Evolutionary conservation across 805 yeast species (phyloP).

Genomic region (Myxozyma lipomycoides): DNA sequence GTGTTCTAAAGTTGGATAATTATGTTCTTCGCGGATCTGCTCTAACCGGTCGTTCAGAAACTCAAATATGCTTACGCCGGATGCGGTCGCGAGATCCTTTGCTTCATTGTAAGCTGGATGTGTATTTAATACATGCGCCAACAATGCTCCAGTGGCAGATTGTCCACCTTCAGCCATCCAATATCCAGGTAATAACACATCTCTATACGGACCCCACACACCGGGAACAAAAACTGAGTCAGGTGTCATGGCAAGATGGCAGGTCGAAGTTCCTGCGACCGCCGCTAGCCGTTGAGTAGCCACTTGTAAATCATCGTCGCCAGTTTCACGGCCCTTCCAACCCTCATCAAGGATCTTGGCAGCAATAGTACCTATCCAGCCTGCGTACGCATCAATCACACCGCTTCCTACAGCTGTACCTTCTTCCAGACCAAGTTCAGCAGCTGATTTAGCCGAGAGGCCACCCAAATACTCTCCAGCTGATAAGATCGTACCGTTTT

Average conservation of each 20-base stretch:
- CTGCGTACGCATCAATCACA: conserved; percentile 97
- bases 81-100: conserved; percentile 59
- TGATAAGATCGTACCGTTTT: conserved; percentile 66
- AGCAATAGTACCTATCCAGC: conserved; percentile 98
- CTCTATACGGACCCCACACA: conserved; percentile 98
- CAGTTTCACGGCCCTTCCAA: conserved; percentile 17
- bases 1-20: conserved; percentile 67
- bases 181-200: conserved; percentile 79
- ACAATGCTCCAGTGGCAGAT: conserved; percentile 90
- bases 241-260: conserved; percentile 83
- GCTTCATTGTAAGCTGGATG: conserved; percentile 86
- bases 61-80: conserved; percentile 74
- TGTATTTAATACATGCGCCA: conserved; percentile 79
- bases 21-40: conserved; percentile 52
- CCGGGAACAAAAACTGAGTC: conserved; percentile 89
- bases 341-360: conserved; percentile 63
- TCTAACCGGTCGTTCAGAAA: conserved; percentile 74
- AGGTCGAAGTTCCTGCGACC: conserved; percentile 97
- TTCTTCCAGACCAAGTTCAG: conserved; percentile 75
- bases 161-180: conserved; percentile 99
- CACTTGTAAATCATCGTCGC: conserved; percentile 42
- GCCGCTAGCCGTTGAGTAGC: conserved; percentile 90
- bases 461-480: conserved; percentile 91
- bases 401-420: conserved; percentile 87
- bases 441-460: conserved; percentile 62